Conservation (phyloP, 768 basidiomycete genomes). For the Trametes elegans region DNA sequence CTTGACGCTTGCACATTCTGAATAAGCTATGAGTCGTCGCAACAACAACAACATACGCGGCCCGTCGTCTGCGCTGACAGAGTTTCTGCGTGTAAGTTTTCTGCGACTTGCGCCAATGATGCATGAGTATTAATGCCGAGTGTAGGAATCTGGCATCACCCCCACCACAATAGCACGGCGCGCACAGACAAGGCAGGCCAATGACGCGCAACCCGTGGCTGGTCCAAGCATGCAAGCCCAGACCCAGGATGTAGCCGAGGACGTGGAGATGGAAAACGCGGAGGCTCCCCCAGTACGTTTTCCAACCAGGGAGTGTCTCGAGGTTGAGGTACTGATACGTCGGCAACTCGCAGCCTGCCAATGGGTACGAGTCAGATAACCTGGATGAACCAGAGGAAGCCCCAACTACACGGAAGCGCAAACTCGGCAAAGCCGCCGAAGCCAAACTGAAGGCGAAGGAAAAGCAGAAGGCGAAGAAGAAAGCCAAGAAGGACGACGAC, state of each 20-base stretch:
- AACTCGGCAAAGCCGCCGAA: slow-evolving; percentile 43
- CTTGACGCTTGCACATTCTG: too few species aligned
- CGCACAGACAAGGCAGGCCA: slow-evolving; percentile 27
- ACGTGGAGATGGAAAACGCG: slow-evolving; percentile 17
- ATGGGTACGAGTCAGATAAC: slow-evolving; percentile 71
- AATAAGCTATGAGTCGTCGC: slow-evolving; percentile 25
- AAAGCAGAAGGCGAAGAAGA: slow-evolving; percentile 40
- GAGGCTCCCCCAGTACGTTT: slow-evolving; percentile 2
- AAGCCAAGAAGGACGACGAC: slow-evolving; percentile 43
- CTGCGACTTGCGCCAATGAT: background rate
- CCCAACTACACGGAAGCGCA: slow-evolving; percentile 52
- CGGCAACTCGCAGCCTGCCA: slow-evolving; percentile 8
- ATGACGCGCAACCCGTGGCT: slow-evolving; percentile 25
- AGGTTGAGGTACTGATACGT: background rate
- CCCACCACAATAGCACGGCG: slow-evolving; percentile 39
- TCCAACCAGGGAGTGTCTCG: too few species aligned
- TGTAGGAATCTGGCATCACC: slow-evolving; percentile 53
- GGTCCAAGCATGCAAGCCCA: slow-evolving; percentile 38
- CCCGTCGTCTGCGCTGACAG: slow-evolving; percentile 80
- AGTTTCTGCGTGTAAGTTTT: slow-evolving; percentile 65
- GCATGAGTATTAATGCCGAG: background rate
- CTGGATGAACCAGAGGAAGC: slow-evolving; percentile 57
- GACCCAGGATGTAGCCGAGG: slow-evolving; percentile 30
- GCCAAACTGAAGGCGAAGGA: slow-evolving; percentile 42
- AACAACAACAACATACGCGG: slow-evolving; percentile 67